Conservation (phyloP, 805 yeast species). For the Kluyveromyces nonfermentans region DNA sequence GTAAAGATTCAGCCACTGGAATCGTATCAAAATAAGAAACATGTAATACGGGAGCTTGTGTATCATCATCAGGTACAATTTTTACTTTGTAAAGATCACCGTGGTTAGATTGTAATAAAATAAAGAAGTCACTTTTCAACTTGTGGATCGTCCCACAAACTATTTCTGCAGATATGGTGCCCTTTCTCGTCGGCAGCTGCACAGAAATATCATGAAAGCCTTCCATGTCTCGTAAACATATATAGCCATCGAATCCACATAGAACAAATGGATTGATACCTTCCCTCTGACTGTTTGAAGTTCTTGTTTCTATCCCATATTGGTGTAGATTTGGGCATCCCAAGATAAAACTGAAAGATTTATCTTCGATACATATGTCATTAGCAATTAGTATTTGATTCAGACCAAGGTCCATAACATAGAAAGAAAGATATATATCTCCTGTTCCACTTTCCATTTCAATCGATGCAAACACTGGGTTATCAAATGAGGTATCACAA, state of each 20-base stretch:
- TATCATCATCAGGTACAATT: conserved; percentile 35
- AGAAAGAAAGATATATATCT: conserved; percentile 44
- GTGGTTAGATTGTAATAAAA: conserved; percentile 53
- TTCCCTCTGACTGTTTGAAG: conserved; percentile 44
- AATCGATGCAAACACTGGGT: conserved; percentile 76
- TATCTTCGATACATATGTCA: conserved; percentile 27
- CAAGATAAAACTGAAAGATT: conserved; percentile 43
- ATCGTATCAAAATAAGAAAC: conserved; percentile 71
- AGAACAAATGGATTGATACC: conserved; percentile 37
- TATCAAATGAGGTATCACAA: conserved; percentile 69
- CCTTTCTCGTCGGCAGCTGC: conserved; percentile 46
- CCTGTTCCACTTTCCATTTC: conserved; percentile 47
- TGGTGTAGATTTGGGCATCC: conserved; percentile 46
- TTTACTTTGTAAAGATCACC: conserved; percentile 75
- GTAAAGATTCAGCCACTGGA: conserved; percentile 45
- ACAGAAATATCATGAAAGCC: conserved; percentile 31
- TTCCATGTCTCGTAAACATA: conserved; percentile 42
- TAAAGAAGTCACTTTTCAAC: conserved; percentile 52
- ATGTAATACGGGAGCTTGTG: conserved; percentile 32
- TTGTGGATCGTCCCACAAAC: conserved; percentile 56
- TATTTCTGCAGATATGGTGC: conserved; percentile 29
- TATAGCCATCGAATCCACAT: conserved; percentile 46
- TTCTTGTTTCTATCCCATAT: conserved; percentile 13
- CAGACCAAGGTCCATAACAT: conserved; percentile 79
- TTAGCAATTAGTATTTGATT: conserved; percentile 57